These are phyloP conservation scores for Diplodia mutila DNA, from an alignment of 2,329 filamentous ascomycete genomes.

Conservation along the genomic window DNA sequence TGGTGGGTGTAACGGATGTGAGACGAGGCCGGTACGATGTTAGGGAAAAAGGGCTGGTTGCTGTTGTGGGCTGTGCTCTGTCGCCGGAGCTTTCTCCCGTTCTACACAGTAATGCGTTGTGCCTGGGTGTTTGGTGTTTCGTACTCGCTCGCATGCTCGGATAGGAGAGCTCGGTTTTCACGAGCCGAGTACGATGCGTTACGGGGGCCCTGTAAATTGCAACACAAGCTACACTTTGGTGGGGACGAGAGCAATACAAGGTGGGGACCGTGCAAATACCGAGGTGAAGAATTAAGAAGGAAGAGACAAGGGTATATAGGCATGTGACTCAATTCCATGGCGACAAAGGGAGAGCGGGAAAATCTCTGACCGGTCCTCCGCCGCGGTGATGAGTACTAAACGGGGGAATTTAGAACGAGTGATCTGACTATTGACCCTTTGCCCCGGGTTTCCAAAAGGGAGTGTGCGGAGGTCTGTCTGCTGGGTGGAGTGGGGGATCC, in stretches of 20 bases:
- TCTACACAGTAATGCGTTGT: not conserved
- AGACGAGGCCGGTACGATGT: not conserved
- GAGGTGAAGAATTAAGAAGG: not conserved
- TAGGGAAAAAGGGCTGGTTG: not conserved
- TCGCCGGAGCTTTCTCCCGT: not conserved
- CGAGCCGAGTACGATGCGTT: not conserved
- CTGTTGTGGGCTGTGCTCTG: not conserved
- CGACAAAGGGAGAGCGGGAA: not conserved
- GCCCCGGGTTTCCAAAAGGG: not conserved
- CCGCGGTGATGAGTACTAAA: not conserved
- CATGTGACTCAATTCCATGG: not conserved
- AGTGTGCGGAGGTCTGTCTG: not conserved
- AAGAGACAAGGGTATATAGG: not conserved
- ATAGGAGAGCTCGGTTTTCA: not conserved
- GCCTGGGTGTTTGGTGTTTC: not conserved
- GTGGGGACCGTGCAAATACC: not conserved
- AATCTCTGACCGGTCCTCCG: not conserved
- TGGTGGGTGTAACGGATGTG: not conserved
- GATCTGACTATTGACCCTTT: not conserved
- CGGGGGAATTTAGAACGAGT: not conserved
- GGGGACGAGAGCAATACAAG: not conserved
- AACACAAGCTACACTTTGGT: not conserved
- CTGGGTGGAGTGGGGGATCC: not conserved
- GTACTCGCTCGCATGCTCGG: not conserved
- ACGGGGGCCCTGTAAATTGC: not conserved